Percentiles rank a stretch among this genome's conserved stretches.
Conservation (phyloP, 495 filamentous ascomycete species). For the Daldinia bambusicola region DNA sequence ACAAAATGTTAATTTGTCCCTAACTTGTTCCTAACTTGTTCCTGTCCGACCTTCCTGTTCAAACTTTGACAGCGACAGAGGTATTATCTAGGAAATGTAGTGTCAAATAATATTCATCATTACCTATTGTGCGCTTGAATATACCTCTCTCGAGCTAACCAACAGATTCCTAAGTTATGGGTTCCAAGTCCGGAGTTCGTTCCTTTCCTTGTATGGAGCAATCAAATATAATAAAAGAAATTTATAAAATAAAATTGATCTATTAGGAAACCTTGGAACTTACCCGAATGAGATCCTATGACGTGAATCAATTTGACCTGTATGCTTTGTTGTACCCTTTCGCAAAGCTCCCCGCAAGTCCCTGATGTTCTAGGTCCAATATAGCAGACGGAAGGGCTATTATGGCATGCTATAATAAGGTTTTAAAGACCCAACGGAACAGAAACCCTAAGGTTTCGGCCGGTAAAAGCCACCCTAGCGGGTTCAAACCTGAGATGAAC, state of each 20-base stretch:
- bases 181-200: too few species aligned
- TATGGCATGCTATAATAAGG: slow-evolving; percentile 10
- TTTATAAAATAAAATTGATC: too few species aligned
- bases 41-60: slow-evolving; percentile 16
- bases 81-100: neutral
- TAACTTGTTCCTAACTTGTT: too few species aligned
- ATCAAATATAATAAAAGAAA: too few species aligned
- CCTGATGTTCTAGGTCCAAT: slow-evolving; percentile 13
- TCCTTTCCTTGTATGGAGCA: too few species aligned
- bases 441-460: slow-evolving; percentile 26
- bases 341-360: slow-evolving; percentile 4
- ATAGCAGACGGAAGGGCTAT: slow-evolving; percentile 5
- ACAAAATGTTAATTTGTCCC: too few species aligned
- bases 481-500: slow-evolving; percentile 1
- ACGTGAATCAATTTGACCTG: slow-evolving; percentile 10
- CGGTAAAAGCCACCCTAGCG: slow-evolving; percentile 15
- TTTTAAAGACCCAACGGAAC: slow-evolving; percentile 3
- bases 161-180: too few species aligned
- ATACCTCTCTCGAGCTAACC: too few species aligned
- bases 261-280: neutral
- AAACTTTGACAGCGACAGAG: neutral
- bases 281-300: slow-evolving; percentile 1
- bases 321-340: neutral
- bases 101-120: too few species aligned
- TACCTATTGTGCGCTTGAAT: too few species aligned